phyloP scores from a whole-genome alignment of 768 basidiomycete species.

The Trametes coccinea region DNA sequence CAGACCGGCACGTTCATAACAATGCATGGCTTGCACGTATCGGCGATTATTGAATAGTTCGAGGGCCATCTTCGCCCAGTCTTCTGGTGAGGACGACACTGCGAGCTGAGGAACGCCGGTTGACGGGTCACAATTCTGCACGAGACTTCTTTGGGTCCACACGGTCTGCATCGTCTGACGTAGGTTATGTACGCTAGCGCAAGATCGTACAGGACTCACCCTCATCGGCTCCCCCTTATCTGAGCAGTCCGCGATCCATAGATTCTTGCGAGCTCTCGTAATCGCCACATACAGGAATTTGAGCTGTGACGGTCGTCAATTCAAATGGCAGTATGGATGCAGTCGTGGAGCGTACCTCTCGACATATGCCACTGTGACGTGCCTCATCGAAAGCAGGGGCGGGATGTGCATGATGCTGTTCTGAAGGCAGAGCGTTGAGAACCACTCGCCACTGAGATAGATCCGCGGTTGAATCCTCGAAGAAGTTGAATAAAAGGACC shows the following conservation, averaged over 20 bases:
- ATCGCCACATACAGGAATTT: slow-evolving; percentile 72
- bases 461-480: slow-evolving; percentile 58
- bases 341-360: neutral
- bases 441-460: slow-evolving; percentile 61
- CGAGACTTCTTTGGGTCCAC: slow-evolving; percentile 48
- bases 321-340: neutral
- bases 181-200: neutral
- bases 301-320: slow-evolving; percentile 39
- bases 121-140: slow-evolving; percentile 50
- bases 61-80: slow-evolving; percentile 46
- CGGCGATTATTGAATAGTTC: slow-evolving; percentile 44
- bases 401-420: slow-evolving; percentile 16
- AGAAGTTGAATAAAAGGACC: slow-evolving; percentile 78
- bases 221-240: slow-evolving; percentile 58
- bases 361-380: slow-evolving; percentile 55
- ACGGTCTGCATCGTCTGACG: slow-evolving; percentile 39
- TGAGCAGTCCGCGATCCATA: slow-evolving; percentile 71
- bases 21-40: slow-evolving; percentile 56
- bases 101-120: slow-evolving; percentile 55
- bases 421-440: slow-evolving; percentile 42
- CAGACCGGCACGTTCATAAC: slow-evolving; percentile 49
- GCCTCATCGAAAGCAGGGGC: slow-evolving; percentile 51
- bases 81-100: slow-evolving; percentile 48
- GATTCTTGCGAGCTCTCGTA: slow-evolving; percentile 65
- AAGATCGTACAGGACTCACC: slow-evolving; percentile 36